These are phyloP conservation scores for Pseudocercospora fijiensis DNA, from an alignment of 2,329 filamentous ascomycete genomes.

Conservation along the genomic window DNA sequence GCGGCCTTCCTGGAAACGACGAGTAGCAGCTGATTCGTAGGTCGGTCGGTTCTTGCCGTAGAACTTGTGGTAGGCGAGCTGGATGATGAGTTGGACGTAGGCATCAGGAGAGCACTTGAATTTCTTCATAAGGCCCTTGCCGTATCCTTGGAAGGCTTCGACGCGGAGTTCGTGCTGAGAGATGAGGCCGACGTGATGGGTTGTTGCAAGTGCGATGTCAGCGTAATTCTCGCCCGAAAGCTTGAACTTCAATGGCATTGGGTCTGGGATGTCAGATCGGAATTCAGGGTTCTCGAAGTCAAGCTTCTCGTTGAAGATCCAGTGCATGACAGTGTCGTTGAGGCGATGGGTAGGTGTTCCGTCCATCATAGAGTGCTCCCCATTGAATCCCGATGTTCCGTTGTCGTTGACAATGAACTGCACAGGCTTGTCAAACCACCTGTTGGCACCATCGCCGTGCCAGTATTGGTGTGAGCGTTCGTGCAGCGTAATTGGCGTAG, in stretches of 20 bases:
- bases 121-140: constrained; percentile 98
- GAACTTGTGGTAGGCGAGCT: constrained; percentile 98
- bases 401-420: constrained; percentile 99
- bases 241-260: constrained; percentile 73
- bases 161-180: constrained; percentile 86
- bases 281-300: constrained; percentile 77
- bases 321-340: constrained; percentile 89
- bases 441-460: constrained; percentile 94
- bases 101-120: constrained; percentile 98
- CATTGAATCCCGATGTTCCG: constrained; percentile 94
- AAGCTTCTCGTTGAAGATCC: constrained; percentile 92
- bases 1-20: constrained; percentile 92
- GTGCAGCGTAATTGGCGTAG: constrained; percentile 8
- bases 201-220: constrained; percentile 74
- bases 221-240: constrained; percentile 70
- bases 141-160: constrained; percentile 94
- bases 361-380: constrained; percentile 99
- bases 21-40: constrained; percentile 92
- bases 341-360: constrained; percentile 95
- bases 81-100: constrained; percentile 98
- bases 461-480: constrained; percentile 88
- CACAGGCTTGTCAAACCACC: constrained; percentile 97
- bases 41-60: constrained; percentile 96
- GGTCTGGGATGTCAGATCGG: constrained; percentile 81
- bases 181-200: constrained; percentile 79